Evolutionary conservation across 164 flowering plant species (phyloP).

Genomic region (Magnolia changhungtana): DNA sequence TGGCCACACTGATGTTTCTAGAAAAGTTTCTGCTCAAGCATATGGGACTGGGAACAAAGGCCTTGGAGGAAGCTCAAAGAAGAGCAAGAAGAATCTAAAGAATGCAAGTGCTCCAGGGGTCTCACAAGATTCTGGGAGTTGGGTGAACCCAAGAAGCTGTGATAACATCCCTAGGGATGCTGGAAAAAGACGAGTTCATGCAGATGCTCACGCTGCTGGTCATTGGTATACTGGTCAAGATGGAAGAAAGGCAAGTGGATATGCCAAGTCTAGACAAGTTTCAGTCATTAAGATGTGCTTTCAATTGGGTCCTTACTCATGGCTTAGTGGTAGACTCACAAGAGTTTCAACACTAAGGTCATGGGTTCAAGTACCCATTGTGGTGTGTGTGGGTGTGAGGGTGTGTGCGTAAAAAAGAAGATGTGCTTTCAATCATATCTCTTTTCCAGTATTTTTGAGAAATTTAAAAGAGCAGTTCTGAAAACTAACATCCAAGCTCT

Average conservation of each 20-base stretch:
- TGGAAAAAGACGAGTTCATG: constrained; percentile 64
- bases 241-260: constrained; percentile 58
- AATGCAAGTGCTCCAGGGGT: constrained; percentile 26
- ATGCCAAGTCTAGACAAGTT: neutral
- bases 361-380: too few species aligned
- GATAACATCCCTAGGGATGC: constrained; percentile 50
- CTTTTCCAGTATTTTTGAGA: neutral
- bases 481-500: neutral
- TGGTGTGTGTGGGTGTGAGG: too few species aligned
- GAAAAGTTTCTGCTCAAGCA: constrained; percentile 4
- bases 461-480: neutral
- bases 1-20: constrained; percentile 37
- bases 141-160: constrained; percentile 57
- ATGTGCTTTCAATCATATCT: neutral
- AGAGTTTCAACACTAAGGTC: too few species aligned
- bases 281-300: neutral
- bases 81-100: constrained; percentile 29
- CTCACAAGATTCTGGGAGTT: constrained; percentile 35
- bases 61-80: constrained; percentile 24
- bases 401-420: too few species aligned
- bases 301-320: too few species aligned
- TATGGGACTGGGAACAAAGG: constrained; percentile 12
- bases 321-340: too few species aligned
- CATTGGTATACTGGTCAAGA: constrained; percentile 68
- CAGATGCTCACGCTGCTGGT: constrained; percentile 47